Percentiles rank a stretch among this genome's conserved stretches.
Evolutionary conservation across 2,329 filamentous ascomycete species (phyloP).

Genomic region (Geosmithia flava): DNA sequence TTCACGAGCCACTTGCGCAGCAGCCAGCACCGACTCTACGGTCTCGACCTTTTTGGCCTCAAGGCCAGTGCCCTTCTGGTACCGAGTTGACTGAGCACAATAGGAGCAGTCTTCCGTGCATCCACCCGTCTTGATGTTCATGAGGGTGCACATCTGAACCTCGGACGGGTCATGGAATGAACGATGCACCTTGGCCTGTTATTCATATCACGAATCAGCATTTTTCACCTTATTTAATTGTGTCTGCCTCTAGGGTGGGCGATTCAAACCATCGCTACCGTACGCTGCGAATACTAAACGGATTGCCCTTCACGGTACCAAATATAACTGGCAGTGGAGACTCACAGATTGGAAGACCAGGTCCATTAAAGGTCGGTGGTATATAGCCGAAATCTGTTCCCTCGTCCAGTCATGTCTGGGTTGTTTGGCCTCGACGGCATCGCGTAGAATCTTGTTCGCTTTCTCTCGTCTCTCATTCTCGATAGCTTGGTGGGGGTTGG

Average conservation of each 20-base stretch:
- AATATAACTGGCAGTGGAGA: neutral
- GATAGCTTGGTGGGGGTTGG: neutral
- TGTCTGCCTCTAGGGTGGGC: neutral
- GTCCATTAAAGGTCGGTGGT: conserved; percentile 71
- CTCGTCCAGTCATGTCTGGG: conserved; percentile 68
- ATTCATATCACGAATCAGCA: neutral
- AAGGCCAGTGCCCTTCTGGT: conserved; percentile 64
- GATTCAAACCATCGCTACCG: neutral
- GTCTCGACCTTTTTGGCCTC: conserved; percentile 68
- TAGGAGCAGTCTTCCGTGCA: conserved; percentile 91
- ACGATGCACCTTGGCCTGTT: conserved; percentile 62
- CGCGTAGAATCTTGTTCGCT: conserved; percentile 17
- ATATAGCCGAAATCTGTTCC: conserved; percentile 71
- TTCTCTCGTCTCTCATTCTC: neutral
- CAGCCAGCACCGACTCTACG: conserved; percentile 69
- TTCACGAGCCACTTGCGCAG: conserved; percentile 63
- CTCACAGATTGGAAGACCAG: conserved; percentile 62
- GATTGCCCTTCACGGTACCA: neutral
- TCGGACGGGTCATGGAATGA: conserved; percentile 74
- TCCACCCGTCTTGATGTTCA: conserved; percentile 94
- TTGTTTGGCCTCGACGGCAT: conserved; percentile 45
- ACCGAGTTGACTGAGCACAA: conserved; percentile 78
- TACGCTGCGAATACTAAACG: neutral
- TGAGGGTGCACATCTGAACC: conserved; percentile 85
- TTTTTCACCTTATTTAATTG: neutral